These are phyloP conservation scores for Silene uniflora DNA, from an alignment of 148 eudicot species.

Conservation along the genomic window DNA sequence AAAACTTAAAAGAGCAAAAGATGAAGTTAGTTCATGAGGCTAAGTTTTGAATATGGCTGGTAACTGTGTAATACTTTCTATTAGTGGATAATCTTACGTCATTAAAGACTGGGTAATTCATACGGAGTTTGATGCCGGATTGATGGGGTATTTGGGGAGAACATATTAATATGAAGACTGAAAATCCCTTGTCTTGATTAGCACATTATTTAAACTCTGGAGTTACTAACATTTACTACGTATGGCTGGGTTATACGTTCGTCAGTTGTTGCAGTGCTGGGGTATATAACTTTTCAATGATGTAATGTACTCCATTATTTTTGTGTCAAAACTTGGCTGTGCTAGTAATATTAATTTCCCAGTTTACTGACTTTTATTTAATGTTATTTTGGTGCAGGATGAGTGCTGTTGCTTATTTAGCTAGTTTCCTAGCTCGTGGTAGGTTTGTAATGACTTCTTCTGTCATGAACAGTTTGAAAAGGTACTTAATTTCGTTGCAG, in stretches of 20 bases:
- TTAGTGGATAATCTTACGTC: neutral
- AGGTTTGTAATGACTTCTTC: conserved; percentile 57
- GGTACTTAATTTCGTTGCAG: conserved; percentile 34
- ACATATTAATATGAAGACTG: neutral
- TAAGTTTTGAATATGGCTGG: neutral
- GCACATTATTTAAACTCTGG: neutral
- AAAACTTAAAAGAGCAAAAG: neutral
- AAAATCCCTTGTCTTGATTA: neutral
- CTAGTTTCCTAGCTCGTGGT: conserved; percentile 92
- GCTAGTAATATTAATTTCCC: neutral
- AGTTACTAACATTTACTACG: neutral
- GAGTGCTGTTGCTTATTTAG: conserved; percentile 93
- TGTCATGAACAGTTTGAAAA: conserved; percentile 49
- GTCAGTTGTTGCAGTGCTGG: neutral
- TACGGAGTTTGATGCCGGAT: neutral
- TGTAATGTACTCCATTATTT: neutral
- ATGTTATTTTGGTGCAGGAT: conserved; percentile 54
- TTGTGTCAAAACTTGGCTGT: neutral
- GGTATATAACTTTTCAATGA: neutral
- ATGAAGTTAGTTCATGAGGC: neutral
- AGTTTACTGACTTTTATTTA: conserved; percentile 15
- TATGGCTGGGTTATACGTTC: neutral
- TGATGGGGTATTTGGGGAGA: neutral
- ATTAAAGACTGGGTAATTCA: neutral
- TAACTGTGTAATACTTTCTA: neutral